Evolutionary conservation across 257 asterid genomes (phyloP), one percentile per base, ranked within the genome.

Genomic region (Haberlea rhodopensis): DNA sequence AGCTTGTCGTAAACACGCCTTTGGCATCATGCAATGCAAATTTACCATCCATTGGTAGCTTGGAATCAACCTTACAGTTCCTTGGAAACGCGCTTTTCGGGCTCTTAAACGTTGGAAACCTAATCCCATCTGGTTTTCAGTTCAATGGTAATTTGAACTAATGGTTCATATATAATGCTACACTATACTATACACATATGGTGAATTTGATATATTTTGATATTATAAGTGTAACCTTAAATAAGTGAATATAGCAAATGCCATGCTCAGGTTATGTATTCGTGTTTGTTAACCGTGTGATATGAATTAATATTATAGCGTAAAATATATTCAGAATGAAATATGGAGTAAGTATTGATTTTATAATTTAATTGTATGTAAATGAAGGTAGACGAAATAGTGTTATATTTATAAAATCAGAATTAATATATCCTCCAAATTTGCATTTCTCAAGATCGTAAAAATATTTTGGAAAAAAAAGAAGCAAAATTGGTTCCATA

Each of bases 21-120:
- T 75, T 81, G 9, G 81, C 81, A 1, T 65, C 84, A 0, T 81
- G 86, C 66, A 70, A 81, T 22, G 76, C 84, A 1, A 53, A 5
- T 62, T 56, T 78, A 24, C 86, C 84, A 1, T 75, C 80, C 0
- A 24, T 73, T 0, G 80, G 83, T 0, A 63, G 79, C 20, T 78
- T 81, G 7, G 37, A 58, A 29, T 81, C 86, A 6, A 32, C 72
- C 51, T 10, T 81, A 46, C 83, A 64, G 70, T 73, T 66, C 70
- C n/a, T 73, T 13, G 83, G 83, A 20, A 78, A 8, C 60, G 60
- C 71, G 29, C n/a, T 75, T 15, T 6, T 8, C 9, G 86, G 84
- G 1, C 67, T 60, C 45, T n/a, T 78, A 34, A 78, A 61, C 40
- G 28, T 81, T 2, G 73, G 48, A 40, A 40, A 40, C 6, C 11